Percentiles rank a stretch among this genome's conserved stretches.
Evolutionary conservation across 768 basidiomycete genomes (phyloP).

Genomic region (Leucosporidium creatinivorum): DNA sequence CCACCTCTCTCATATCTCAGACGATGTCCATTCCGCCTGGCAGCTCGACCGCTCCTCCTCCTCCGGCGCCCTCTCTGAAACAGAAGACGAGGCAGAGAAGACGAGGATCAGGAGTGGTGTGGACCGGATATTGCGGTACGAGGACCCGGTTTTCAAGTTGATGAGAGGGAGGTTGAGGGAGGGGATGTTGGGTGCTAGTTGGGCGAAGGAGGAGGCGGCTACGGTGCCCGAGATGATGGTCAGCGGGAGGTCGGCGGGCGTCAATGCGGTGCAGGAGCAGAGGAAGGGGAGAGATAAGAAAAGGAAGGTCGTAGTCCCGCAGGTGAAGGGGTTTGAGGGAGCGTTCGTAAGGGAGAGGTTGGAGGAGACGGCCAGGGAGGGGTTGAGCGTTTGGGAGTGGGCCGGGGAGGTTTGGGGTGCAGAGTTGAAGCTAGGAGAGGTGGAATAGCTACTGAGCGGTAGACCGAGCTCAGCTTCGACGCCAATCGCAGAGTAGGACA

Average conservation of each 20-base stretch:
- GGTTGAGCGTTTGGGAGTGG: not conserved
- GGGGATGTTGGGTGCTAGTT: no score
- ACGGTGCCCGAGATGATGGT: no score
- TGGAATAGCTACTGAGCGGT: not conserved
- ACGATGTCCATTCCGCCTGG: conserved; percentile 8
- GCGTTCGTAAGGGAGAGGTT: not conserved
- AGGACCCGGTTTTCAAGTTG: conserved; percentile 17
- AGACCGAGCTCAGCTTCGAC: no score
- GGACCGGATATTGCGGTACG: conserved; percentile 8
- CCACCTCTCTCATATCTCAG: conserved; percentile 10
- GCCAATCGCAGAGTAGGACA: no score
- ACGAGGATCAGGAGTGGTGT: not conserved
- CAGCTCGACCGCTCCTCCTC: no score
- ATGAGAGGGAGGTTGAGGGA: not conserved
- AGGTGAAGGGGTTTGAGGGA: not conserved
- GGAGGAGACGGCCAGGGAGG: not conserved
- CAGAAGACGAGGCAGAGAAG: not conserved
- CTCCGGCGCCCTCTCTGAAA: no score
- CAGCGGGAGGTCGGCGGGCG: no score
- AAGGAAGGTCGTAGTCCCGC: no score
- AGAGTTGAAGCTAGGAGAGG: not conserved
- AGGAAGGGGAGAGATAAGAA: not conserved
- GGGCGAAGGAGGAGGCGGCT: no score
- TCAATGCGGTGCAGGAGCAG: not conserved
- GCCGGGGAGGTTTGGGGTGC: not conserved